Base-by-base conservation (phyloP, 345 rosid species). In the Rhodamnia rubescens region DNA sequence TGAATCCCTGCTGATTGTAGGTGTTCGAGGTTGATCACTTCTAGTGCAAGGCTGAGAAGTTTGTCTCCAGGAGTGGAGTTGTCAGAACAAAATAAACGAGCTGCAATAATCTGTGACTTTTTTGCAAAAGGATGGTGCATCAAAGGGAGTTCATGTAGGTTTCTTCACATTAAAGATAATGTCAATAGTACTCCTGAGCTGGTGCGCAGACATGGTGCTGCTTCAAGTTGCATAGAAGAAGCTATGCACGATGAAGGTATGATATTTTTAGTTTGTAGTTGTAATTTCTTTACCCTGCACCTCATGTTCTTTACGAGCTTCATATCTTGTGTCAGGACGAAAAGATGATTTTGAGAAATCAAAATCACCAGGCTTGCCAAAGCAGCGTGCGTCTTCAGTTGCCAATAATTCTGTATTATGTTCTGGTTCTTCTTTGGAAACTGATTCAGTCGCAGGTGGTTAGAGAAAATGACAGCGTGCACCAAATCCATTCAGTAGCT, bases 71-170 rank as follows among this genome's bases (percentile, higher is more conserved):
- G 85, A 85, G 55, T 56, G 26, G 92, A 87, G 78, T 83, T 87
- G 53, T 85, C 85, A 57, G 86, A 89, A 87, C 90, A 51, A 85
- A 90, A 87, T 88, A 92, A 91, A 88, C 94, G 94, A 82, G 87
- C 90, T 27, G 96, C 94, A 4, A 69, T 86, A 61, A 81, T 88
- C 40, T 97, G 98, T 87, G 90, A 90, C 87, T 97, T 94, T 90
- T 97, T 90, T 87, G 89, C 91, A 47, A 93, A 91, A 91, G 98
- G 99, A 53, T 92, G 98, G 97, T 97, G 99, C 92, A 86, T 90
- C 85, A 95, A 87, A 88, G 98, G 98, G 86, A 90, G 56, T 78
- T 91, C 92, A 7, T 97, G 99, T 90, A 93, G 86, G 91, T 97
- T 95, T 90, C 90, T 94, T 88, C 99, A 97, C 87, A 81, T 89